phyloP scores from a whole-genome alignment of 139 green algal species.

The Haematococcus lacustris region DNA sequence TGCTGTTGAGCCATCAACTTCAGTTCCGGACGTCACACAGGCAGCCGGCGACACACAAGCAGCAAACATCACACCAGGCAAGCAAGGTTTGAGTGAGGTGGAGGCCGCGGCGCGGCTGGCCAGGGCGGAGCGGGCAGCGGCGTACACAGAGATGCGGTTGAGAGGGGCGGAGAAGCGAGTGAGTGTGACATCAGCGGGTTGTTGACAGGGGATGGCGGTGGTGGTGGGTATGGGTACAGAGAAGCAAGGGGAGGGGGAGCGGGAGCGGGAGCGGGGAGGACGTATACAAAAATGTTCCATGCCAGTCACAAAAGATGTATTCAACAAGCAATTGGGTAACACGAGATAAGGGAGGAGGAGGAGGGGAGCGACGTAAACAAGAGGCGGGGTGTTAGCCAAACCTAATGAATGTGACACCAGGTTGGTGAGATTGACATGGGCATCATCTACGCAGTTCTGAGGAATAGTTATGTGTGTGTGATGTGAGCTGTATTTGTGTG shows the following conservation, averaged over 20 bases:
- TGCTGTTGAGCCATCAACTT: neutral
- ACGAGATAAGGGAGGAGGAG: no score
- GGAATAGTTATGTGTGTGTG: neutral
- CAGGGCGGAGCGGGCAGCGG: neutral
- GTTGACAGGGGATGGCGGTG: neutral
- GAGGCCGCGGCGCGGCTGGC: no score
- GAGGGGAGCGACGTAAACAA: no score
- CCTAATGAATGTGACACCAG: no score
- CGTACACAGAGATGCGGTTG: constrained; percentile 34
- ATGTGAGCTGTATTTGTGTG: neutral
- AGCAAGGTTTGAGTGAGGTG: no score
- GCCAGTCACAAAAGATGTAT: no score
- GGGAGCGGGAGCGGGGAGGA: no score
- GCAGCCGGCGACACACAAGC: neutral
- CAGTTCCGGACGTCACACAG: neutral
- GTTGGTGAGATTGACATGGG: neutral
- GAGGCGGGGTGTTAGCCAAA: no score
- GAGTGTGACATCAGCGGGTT: neutral
- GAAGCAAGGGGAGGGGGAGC: neutral
- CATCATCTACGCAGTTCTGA: neutral
- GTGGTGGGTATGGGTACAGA: neutral
- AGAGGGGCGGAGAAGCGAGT: constrained; percentile 35
- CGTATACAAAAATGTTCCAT: no score
- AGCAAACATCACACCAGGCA: no score
- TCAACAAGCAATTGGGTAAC: no score